Evolutionary conservation across 176 grass and related monocot species (phyloP), one percentile per base, ranked within the genome.

Genomic region (Dactylis glomerata): DNA sequence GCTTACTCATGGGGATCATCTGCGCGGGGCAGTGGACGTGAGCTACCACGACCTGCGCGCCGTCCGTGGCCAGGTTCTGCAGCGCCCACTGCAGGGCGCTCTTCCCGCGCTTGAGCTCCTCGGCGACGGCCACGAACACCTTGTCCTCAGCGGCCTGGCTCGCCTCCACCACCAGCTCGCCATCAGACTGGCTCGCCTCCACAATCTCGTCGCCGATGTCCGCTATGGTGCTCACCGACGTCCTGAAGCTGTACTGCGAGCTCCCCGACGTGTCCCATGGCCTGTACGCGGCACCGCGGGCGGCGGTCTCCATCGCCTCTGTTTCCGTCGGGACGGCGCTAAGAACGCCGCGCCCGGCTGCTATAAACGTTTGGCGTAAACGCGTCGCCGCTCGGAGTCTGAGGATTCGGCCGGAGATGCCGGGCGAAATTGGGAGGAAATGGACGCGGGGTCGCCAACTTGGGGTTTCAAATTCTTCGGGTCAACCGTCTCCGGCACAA

Each of bases 51-150:
- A 92, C 51, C 79, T 73, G 69, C 0, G 82, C 61, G 16, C 81
- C 67, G 55, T 89, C 80, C 22, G 20, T 87, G 81, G 86, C 68
- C 42, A 82, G 16, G 87, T 93, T 93, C 66, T 89, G 88, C 16
- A 96, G 78, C 61, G 88, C 81, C 91, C 94, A 96, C 37, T 81
- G 75, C 30, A 93, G 62, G 38, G 81, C 55, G 63, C 77, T 87
- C 73, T 80, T 91, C 61, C 94, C 94, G 24, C 76, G 17, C 81
- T 82, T 83, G 81, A 85, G 32, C 10, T 93, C 84, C 23, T 78
- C 86, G 8, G 78, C 23, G 12, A 96, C 86, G 36, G 91, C 94
- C 8, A 96, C 91, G 58, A 91, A 89, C 31, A 96, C 84, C 88
- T 32, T 91, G 37, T 82, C 88, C 26, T 64, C 57, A 3, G 32